Conservation (phyloP, 805 yeast genomes). For the Metschnikowia lochheadii region DNA sequence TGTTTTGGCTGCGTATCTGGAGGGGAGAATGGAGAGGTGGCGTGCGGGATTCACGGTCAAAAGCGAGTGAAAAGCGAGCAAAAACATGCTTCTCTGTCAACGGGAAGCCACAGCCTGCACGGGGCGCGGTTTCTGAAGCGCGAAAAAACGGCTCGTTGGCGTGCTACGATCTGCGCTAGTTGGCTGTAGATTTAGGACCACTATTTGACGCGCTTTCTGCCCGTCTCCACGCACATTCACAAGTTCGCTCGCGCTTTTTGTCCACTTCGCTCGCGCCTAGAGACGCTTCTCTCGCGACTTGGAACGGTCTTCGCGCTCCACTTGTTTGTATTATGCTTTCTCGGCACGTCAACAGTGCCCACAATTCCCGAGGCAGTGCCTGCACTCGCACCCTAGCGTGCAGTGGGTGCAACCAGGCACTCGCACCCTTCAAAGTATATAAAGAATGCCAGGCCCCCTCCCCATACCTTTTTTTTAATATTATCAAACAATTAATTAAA, state of each 20-base stretch:
- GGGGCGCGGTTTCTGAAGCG: not conserved
- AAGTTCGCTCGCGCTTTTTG: not conserved
- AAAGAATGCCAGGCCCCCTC: conserved; percentile 8
- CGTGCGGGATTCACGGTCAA: not conserved
- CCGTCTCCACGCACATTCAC: not conserved
- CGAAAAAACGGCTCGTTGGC: not conserved
- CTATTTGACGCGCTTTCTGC: not conserved
- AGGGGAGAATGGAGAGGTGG: not conserved
- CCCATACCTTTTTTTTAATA: conserved; percentile 6
- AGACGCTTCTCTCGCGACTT: not conserved
- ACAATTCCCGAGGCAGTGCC: not conserved
- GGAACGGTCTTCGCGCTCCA: too few relatives aligned
- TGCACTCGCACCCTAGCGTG: not conserved
- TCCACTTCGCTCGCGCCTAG: not conserved
- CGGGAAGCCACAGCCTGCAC: not conserved
- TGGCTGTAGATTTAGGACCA: not conserved
- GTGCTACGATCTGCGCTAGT: conserved; percentile 6
- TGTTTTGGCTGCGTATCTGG: too few relatives aligned
- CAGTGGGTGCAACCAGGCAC: conserved; percentile 14
- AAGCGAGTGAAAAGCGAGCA: too few relatives aligned
- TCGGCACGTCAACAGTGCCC: conserved; percentile 2
- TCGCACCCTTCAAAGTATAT: conserved; percentile 4
- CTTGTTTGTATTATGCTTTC: conserved; percentile 1
- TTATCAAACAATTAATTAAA: conserved; percentile 24
- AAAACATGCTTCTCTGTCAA: not conserved